These are phyloP conservation scores for Crepidotus sp. DNA, from an alignment of 1,284 basidiomycete species.

Conservation along the genomic window DNA sequence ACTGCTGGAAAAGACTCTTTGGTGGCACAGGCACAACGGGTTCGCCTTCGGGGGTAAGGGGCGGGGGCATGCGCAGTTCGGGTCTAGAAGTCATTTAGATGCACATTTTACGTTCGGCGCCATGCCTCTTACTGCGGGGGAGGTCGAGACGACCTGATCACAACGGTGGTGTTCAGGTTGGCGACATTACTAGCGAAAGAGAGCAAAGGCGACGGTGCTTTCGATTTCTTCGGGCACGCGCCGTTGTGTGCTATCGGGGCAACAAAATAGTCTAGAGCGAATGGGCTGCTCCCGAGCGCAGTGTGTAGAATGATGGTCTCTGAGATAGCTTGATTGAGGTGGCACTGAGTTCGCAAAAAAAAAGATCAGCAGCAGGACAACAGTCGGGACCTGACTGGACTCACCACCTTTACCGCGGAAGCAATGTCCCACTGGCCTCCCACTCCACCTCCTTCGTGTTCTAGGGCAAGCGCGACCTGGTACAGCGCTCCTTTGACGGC, in stretches of 20 bases:
- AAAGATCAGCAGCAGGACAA: neutral
- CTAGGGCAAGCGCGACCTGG: constrained; percentile 69
- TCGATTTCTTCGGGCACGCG: constrained; percentile 39
- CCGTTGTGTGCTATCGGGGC: constrained; percentile 56
- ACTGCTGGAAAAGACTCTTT: constrained; percentile 79
- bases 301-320: constrained; percentile 54
- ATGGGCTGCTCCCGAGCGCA: constrained; percentile 37
- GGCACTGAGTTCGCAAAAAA: constrained; percentile 37
- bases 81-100: constrained; percentile 37
- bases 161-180: constrained; percentile 47
- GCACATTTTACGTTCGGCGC: constrained; percentile 4
- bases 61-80: constrained; percentile 55
- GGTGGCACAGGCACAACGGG: constrained; percentile 53
- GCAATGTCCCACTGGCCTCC: constrained; percentile 46
- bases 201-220: constrained; percentile 20
- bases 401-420: constrained; percentile 64
- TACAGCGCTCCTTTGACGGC: constrained; percentile 41
- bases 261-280: constrained; percentile 64
- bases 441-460: constrained; percentile 38
- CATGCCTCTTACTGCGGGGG: constrained; percentile 47
- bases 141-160: constrained; percentile 35
- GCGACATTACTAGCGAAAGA: constrained; percentile 25
- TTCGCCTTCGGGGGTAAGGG: constrained; percentile 57
- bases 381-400: constrained; percentile 25
- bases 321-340: constrained; percentile 41